Conservation (phyloP, 148 eudicot genomes). For the Selenicereus undatus region DNA sequence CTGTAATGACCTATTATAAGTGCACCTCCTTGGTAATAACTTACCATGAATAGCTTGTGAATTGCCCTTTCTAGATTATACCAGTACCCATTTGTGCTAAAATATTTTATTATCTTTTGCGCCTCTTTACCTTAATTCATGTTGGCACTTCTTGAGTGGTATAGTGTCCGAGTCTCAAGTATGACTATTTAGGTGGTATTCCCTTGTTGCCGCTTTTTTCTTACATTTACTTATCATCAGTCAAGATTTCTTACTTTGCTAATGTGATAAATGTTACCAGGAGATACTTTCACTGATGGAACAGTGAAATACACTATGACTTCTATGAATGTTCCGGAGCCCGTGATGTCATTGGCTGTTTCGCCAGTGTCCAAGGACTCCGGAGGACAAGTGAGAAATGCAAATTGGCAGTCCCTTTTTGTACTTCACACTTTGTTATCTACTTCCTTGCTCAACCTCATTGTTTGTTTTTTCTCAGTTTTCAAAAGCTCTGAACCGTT, state of each 20-base stretch:
- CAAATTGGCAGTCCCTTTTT: not conserved
- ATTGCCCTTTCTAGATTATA: not conserved
- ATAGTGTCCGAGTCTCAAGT: not conserved
- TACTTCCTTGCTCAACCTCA: constrained; percentile 14
- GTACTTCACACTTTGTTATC: not conserved
- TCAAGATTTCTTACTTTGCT: not conserved
- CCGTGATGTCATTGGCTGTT: constrained; percentile 93
- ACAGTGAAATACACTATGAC: constrained; percentile 95
- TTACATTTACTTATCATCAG: not conserved
- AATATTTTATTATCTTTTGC: not conserved
- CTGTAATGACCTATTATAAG: not conserved
- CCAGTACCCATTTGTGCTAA: not conserved
- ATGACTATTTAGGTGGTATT: not conserved
- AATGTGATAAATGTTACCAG: constrained; percentile 33
- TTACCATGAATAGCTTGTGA: not conserved
- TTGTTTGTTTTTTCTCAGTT: constrained; percentile 48
- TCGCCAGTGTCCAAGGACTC: constrained; percentile 91
- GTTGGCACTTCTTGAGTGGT: constrained; percentile 1
- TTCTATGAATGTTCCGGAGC: constrained; percentile 98
- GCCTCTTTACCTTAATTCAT: not conserved
- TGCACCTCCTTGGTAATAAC: not conserved
- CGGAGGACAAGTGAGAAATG: constrained; percentile 79
- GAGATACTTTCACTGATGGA: constrained; percentile 96
- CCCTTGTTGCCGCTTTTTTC: not conserved
- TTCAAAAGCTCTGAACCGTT: constrained; percentile 96